Conservation (phyloP, 2,329 filamentous ascomycete genomes). For the Apiospora marii region DNA sequence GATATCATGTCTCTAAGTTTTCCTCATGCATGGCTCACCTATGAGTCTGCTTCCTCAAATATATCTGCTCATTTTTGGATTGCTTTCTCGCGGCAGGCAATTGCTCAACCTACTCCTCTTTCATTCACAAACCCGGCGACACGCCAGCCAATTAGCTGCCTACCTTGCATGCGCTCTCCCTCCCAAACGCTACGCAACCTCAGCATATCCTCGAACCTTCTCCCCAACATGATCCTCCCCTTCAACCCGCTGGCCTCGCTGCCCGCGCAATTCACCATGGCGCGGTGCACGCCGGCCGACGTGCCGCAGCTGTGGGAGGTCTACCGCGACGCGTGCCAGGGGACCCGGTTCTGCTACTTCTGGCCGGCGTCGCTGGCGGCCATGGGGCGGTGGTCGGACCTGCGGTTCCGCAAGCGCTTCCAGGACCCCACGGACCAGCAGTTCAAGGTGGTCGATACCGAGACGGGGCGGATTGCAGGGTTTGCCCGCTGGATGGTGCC, state of each 20-base stretch:
- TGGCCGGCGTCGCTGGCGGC: constrained; percentile 33
- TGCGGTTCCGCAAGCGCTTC: constrained; percentile 38
- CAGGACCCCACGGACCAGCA: constrained; percentile 35
- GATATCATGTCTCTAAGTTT: neutral
- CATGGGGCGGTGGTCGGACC: constrained; percentile 38
- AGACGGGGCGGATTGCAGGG: constrained; percentile 34
- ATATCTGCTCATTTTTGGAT: neutral
- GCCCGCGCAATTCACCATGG: constrained; percentile 22
- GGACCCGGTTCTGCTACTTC: constrained; percentile 39
- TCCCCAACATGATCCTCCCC: constrained; percentile 17
- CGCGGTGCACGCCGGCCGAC: constrained; percentile 29
- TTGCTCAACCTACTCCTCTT: neutral
- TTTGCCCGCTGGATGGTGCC: constrained; percentile 40
- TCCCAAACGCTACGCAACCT: neutral
- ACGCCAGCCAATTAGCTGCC: neutral
- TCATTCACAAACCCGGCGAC: no score
- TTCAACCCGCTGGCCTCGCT: constrained; percentile 24
- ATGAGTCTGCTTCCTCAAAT: neutral
- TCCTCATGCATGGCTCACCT: neutral
- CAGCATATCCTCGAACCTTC: neutral
- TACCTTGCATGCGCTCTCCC: neutral
- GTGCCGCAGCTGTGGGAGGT: constrained; percentile 29
- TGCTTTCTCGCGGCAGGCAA: neutral
- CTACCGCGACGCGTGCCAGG: constrained; percentile 38
- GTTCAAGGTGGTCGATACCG: constrained; percentile 39